Evolutionary conservation across 257 asterid species (phyloP), one percentile per base, ranked within the genome.

Genomic region (Capsicum baccatum): DNA sequence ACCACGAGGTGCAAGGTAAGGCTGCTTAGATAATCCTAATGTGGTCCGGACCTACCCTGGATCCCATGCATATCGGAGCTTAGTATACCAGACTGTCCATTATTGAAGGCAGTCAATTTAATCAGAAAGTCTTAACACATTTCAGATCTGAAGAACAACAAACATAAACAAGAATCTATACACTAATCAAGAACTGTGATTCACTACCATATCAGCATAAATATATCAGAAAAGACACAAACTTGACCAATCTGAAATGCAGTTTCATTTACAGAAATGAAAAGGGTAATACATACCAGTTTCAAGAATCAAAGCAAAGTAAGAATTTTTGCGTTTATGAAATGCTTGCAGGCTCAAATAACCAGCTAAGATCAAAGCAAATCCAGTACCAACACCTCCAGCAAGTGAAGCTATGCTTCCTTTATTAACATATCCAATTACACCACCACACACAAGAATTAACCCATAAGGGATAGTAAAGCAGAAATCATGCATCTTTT

Each of bases 401-500:
- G 87, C 98, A 11, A 97, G 92, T 8, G 99, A 97, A 12, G 97
- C 92, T 15, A 83, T 86, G 91, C 99, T 97, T 81, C 98, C 98
- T 86, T 89, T 95, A 89, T 85, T 92, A 85, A 85, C 86, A 88
- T 85, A 97, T 15, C 99, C 98, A 82, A 97, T 83, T n/a, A 90
- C 87, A 86, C 99, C 99, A 81, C 99, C 98, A 86, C 83, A 71
- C 47, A 88, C 90, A 88, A 97, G 86, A 59, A 95, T 84, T 84
- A 97, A 78, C 54, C 98, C 99, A 80, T 97, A 97, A 15, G 99
- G 99, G 88, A 95, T 94, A 69, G 99, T 97, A 89, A 97, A 93
- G 94, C 99, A 95, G 82, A 97, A 97, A 90, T 97, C 99, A 82
- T 95, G 99, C 99, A 97, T 96, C 90, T 89, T 87, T 68, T 37